A percentile compares a stretch with the other conserved stretches of the same genome.
phyloP scores from a whole-genome alignment of 1,284 basidiomycete species.

The Cryptococcus sp. region DNA sequence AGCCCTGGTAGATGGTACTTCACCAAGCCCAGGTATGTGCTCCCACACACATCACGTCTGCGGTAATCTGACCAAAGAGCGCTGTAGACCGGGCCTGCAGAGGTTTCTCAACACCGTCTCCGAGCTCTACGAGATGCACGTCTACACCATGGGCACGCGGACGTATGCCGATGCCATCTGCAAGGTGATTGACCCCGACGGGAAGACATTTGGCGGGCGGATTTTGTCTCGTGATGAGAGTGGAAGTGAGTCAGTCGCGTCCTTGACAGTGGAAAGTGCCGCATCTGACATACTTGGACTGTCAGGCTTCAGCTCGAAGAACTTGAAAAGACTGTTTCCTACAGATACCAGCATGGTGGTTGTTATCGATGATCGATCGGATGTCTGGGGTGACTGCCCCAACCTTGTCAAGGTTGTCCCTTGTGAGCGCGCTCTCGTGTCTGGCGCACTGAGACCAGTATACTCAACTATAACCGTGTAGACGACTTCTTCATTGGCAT shows the following conservation, averaged over 20 bases:
- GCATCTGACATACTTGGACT: neutral
- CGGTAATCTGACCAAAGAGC: neutral
- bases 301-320: conserved; percentile 61
- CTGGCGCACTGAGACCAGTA: neutral
- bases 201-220: conserved; percentile 78
- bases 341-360: conserved; percentile 98
- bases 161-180: conserved; percentile 96
- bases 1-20: conserved; percentile 79
- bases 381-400: conserved; percentile 90
- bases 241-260: conserved; percentile 58
- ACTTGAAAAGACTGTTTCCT: conserved; percentile 84
- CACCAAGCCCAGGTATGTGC: conserved; percentile 82
- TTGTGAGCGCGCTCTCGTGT: conserved; percentile 66
- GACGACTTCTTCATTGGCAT: conserved; percentile 99
- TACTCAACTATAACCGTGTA: conserved; percentile 42
- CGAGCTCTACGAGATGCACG: conserved; percentile 92
- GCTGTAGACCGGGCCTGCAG: conserved; percentile 73
- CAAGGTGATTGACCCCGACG: conserved; percentile 84
- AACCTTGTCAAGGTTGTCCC: conserved; percentile 96
- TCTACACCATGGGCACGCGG: conserved; percentile 98
- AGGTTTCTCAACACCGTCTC: conserved; percentile 71
- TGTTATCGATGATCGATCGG: conserved; percentile 95
- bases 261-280: neutral
- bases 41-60: neutral
- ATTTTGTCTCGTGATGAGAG: conserved; percentile 92